phyloP scores from a whole-genome alignment of 768 basidiomycete species.

The Boletus subcaerulescens region DNA sequence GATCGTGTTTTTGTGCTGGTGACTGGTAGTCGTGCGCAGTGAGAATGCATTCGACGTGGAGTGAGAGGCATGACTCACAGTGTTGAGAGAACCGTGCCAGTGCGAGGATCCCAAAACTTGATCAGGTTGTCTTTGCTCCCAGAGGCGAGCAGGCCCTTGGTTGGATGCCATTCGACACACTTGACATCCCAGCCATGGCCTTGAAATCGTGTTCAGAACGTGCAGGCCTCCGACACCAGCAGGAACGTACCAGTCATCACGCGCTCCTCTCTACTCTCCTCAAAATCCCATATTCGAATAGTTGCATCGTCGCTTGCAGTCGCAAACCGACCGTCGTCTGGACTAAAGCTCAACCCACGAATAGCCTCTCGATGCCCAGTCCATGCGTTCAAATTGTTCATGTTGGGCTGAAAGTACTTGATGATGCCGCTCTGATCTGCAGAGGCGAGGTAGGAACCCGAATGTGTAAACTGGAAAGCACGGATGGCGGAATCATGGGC shows the following conservation, averaged over 20 bases:
- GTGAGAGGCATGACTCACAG: constrained; percentile 50
- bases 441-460: constrained; percentile 89
- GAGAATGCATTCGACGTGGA: not conserved
- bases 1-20: constrained; percentile 96
- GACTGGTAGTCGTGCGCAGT: constrained; percentile 44
- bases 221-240: not conserved
- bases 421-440: constrained; percentile 92
- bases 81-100: constrained; percentile 85
- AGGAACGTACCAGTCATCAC: constrained; percentile 65
- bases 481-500: constrained; percentile 96
- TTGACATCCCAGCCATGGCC: constrained; percentile 99
- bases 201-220: constrained; percentile 31
- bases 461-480: constrained; percentile 85
- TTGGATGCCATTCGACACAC: constrained; percentile 98
- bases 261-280: constrained; percentile 85
- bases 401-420: constrained; percentile 99
- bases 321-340: constrained; percentile 88
- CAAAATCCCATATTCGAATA: constrained; percentile 93
- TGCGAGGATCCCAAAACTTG: constrained; percentile 99
- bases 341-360: constrained; percentile 87
- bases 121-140: constrained; percentile 98
- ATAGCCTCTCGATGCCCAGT: constrained; percentile 93
- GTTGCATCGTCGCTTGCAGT: constrained; percentile 96
- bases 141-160: constrained; percentile 90
- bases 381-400: constrained; percentile 97